Evolutionary conservation across 1,284 basidiomycete genomes (phyloP), one percentile per base, ranked within the genome.

Genomic region (Porogramme epimiltina): DNA sequence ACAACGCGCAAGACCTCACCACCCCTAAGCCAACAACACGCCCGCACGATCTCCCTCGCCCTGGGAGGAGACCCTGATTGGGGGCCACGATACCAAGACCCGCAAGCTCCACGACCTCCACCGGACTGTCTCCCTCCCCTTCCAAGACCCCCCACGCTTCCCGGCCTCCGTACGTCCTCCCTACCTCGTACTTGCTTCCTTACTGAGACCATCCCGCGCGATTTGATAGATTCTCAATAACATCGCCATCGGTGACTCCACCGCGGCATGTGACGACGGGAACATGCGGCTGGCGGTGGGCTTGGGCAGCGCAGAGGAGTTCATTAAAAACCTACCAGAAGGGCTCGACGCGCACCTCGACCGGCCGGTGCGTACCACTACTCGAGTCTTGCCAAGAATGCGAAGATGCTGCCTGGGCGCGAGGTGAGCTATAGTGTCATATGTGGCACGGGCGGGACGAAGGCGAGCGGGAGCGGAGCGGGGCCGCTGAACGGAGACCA

Each of bases 61-160:
- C 1, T 83, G 85, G 47, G 89, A 88, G n/a, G 66, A 74, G 42
- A 89, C 91, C 45, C 67, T 89, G 16, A 68, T 91, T 25, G 79
- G 88, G 55, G 82, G 76, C 6, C 68, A 70, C 40, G 80, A 89
- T 56, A 87, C 90, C 54, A 77, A 74, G 43, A 78, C 74, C 0
- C 66, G 88, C 13, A 80, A 75, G 53, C 73, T 91, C 16, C 70
- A 69, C 15, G 84, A 89, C 63, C 68, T 91, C 16, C 73, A 89
- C 33, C 77, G 78, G 23, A 76, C 81, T 3, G 81, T 82, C 23
- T 81, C 85, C 2, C 84, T 85, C 15, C 76, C 91, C 22, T 90
- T 89, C 70, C 88, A 91, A 65, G 89, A 91, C 63, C 90, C 88
- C 62, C 86, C 84, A 0, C 76, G 82, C 59, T 90, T 90, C 63